These are phyloP conservation scores for Bombardia bombarda DNA, from an alignment of 495 filamentous ascomycete genomes.

Conservation along the genomic window DNA sequence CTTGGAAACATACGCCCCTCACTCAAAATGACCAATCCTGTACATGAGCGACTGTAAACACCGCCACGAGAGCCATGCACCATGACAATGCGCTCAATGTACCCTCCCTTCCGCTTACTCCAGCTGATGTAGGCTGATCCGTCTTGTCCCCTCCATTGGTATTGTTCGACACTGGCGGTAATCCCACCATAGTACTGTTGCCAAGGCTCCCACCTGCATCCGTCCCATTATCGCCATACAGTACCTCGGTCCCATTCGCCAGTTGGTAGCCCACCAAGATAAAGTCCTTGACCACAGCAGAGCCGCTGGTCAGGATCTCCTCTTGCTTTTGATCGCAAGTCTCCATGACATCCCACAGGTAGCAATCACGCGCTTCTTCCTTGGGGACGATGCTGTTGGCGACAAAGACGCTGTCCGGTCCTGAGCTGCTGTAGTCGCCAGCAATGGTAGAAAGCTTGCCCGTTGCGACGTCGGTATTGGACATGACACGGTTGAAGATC, in stretches of 20 bases:
- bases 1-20: no score
- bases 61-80: no score
- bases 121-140: no score
- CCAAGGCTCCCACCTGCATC: not conserved
- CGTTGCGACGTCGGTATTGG: constrained; percentile 46
- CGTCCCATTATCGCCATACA: not conserved
- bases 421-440: constrained; percentile 3
- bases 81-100: no score
- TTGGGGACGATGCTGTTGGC: not conserved
- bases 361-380: constrained; percentile 1
- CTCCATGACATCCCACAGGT: constrained; percentile 29
- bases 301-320: constrained; percentile 31
- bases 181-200: no score
- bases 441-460: constrained; percentile 28
- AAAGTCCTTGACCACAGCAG: constrained; percentile 20
- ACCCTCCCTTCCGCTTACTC: no score
- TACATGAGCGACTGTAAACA: no score
- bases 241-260: not conserved
- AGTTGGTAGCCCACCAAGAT: constrained; percentile 7
- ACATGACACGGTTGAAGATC: constrained; percentile 34
- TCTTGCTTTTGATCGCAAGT: constrained; percentile 31
- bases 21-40: no score
- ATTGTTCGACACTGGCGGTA: no score
- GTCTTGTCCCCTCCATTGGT: no score
- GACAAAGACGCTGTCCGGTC: not conserved